These are phyloP conservation scores for Diaporthe citri DNA, from an alignment of 2,329 filamentous ascomycete genomes.

Conservation along the genomic window DNA sequence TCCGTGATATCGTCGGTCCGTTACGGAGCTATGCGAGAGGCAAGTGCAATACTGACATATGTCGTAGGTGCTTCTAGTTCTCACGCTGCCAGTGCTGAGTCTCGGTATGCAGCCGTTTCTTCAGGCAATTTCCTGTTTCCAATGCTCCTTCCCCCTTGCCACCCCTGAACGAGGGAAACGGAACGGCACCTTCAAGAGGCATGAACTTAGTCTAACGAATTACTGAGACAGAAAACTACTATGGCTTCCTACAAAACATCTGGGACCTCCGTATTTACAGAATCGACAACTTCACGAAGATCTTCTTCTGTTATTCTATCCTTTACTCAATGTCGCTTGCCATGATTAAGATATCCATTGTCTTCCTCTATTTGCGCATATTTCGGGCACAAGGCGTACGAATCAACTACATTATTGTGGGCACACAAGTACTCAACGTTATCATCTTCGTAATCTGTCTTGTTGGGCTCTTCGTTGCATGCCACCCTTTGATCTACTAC, in stretches of 20 bases:
- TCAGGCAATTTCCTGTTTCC: background rate
- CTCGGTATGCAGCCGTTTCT: background rate
- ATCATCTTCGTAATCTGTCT: constrained; percentile 4
- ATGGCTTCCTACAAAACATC: constrained; percentile 7
- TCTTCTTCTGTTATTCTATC: constrained; percentile 20
- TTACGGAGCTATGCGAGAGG: background rate
- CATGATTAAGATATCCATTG: constrained; percentile 15
- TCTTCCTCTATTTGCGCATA: background rate
- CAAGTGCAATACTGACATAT: background rate
- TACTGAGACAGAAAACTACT: background rate
- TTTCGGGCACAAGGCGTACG: constrained; percentile 2
- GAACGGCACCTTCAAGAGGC: background rate
- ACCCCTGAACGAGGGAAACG: background rate
- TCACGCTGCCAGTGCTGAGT: constrained; percentile 1
- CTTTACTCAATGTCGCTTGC: constrained; percentile 13
- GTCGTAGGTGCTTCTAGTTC: background rate
- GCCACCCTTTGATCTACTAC: background rate
- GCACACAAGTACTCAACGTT: background rate
- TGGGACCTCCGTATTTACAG: background rate
- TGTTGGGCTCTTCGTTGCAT: constrained; percentile 16
- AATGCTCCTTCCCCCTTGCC: too few relatives aligned
- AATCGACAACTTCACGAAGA: background rate
- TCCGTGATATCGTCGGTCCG: constrained; percentile 4
- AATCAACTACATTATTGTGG: background rate
- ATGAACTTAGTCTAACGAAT: background rate